A percentile compares a stretch with the other conserved stretches of the same genome.
Conservation (phyloP, 2,329 filamentous ascomycete genomes). For the Geosmithia morbida region DNA sequence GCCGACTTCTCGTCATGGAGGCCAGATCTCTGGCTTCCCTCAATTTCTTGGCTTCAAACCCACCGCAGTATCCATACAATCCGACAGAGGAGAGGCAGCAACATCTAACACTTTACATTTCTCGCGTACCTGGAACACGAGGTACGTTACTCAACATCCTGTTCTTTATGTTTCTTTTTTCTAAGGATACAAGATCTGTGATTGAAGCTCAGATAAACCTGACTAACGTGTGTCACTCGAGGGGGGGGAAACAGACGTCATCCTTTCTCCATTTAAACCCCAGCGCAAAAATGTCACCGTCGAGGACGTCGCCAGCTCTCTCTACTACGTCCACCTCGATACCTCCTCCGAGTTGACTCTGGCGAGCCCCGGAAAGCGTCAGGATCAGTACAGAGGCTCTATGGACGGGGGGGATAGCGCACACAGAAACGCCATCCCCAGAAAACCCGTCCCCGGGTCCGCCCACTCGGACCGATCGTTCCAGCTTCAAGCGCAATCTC, state of each 20-base stretch:
- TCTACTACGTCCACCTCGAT: constrained; percentile 77
- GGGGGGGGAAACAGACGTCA: constrained; percentile 50
- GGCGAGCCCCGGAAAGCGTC: constrained; percentile 17
- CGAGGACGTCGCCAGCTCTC: constrained; percentile 71
- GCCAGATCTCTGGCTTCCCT: constrained; percentile 72
- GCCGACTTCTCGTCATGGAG: constrained; percentile 36
- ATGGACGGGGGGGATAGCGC: constrained; percentile 21
- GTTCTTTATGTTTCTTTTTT: too few relatives aligned
- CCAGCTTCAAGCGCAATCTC: not conserved
- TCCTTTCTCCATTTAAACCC: constrained; percentile 83
- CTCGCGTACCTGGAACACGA: constrained; percentile 79
- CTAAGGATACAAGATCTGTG: too few relatives aligned
- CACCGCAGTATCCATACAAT: constrained; percentile 71
- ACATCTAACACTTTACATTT: constrained; percentile 77
- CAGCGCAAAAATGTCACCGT: constrained; percentile 76
- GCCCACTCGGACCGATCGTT: constrained; percentile 2
- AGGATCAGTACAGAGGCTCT: not conserved
- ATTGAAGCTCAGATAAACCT: not conserved
- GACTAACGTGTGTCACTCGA: constrained; percentile 1
- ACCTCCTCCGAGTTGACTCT: not conserved
- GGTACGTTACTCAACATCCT: constrained; percentile 35
- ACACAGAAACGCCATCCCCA: constrained; percentile 28
- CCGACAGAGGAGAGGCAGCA: constrained; percentile 54
- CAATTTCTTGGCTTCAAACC: constrained; percentile 70
- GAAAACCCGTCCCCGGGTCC: constrained; percentile 34